These are phyloP conservation scores for Xerocomellus chrysenteron DNA, from an alignment of 768 basidiomycete species.

Conservation along the genomic window DNA sequence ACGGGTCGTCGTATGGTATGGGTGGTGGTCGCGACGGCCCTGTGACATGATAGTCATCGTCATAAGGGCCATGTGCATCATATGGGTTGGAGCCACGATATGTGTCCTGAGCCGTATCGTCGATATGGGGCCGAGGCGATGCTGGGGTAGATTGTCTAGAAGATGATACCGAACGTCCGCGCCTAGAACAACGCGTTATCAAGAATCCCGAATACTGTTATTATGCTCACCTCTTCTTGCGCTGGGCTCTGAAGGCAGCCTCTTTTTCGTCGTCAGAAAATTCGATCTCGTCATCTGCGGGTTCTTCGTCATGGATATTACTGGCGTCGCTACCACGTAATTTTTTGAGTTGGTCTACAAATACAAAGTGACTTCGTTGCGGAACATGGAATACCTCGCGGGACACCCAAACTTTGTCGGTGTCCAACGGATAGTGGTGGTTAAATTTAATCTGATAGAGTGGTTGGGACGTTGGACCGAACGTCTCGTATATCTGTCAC, in stretches of 20 bases:
- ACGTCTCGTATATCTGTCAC: slow-evolving; percentile 85
- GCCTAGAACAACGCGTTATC: slow-evolving; percentile 36
- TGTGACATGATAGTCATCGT: slow-evolving; percentile 53
- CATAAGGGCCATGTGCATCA: slow-evolving; percentile 66
- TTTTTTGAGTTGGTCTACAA: slow-evolving; percentile 65
- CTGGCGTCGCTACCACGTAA: slow-evolving; percentile 91
- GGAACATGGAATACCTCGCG: slow-evolving; percentile 83
- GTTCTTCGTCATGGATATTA: slow-evolving; percentile 93
- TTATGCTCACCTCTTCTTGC: slow-evolving; percentile 56
- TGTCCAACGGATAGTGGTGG: slow-evolving; percentile 59
- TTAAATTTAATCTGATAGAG: slow-evolving; percentile 87
- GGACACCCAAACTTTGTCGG: slow-evolving; percentile 50
- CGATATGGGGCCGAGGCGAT: slow-evolving; percentile 52
- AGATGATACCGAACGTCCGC: slow-evolving; percentile 49
- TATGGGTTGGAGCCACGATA: slow-evolving; percentile 59
- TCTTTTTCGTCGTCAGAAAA: slow-evolving; percentile 97
- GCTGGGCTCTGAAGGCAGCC: slow-evolving; percentile 59
- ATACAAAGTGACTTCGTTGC: slow-evolving; percentile 78
- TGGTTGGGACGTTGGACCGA: slow-evolving; percentile 89
- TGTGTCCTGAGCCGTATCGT: slow-evolving; percentile 48
- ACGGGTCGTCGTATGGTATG: slow-evolving; percentile 79
- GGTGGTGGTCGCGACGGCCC: slow-evolving; percentile 64
- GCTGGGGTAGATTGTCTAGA: slow-evolving; percentile 58
- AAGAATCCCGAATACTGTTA: background rate
- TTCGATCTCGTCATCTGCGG: slow-evolving; percentile 84